Evolutionary conservation across 2,329 filamentous ascomycete genomes (phyloP), one percentile per base, ranked within the genome.

Genomic region (Sphaceloma murrayae): DNA sequence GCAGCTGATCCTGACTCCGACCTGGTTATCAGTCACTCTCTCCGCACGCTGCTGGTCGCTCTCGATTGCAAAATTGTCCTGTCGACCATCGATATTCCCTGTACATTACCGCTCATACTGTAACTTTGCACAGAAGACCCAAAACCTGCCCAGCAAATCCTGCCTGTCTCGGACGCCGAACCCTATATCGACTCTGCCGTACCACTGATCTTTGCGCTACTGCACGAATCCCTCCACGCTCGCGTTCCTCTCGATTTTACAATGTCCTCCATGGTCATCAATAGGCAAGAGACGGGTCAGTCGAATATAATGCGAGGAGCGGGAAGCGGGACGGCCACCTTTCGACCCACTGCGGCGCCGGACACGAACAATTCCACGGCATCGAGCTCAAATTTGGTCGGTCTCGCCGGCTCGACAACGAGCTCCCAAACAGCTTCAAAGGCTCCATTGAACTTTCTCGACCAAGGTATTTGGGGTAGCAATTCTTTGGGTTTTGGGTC

Each of bases 91-190:
- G 22, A 40, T 16, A 17, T 14, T 40, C 22, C 24, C 32, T 45
- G 42, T 45, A 45, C 32, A 45, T 45, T 45, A 45, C 42, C 16
- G 36, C 29, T 45, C 42, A 45, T 45, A 45, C 32, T 45, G 42
- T 45, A 45, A 45, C 36, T 36, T 45, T 22, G 27, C 26, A n/a
- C 7, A 27, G 30, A 8, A 27, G n/a, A n/a, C n/a, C n/a, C 24
- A 24, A 29, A 27, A 29, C 19, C 16, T 17, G 26, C 13, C 7
- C 11, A 13, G 24, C 36, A 40, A 40, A 29, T 19, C 33, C 33
- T 36, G 33, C 13, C 16, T 18, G 14, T 36, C 33, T 11, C 17
- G 33, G 17, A 11, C 18, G 19, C 14, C 13, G 10, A 36, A 36
- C 33, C 33, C 33, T 36, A 36, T 13, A 22, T 14, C 18, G 33